Evolutionary conservation across 768 basidiomycete genomes (phyloP), one percentile per base, ranked within the genome.

Genomic region (Astraeus odoratus): DNA sequence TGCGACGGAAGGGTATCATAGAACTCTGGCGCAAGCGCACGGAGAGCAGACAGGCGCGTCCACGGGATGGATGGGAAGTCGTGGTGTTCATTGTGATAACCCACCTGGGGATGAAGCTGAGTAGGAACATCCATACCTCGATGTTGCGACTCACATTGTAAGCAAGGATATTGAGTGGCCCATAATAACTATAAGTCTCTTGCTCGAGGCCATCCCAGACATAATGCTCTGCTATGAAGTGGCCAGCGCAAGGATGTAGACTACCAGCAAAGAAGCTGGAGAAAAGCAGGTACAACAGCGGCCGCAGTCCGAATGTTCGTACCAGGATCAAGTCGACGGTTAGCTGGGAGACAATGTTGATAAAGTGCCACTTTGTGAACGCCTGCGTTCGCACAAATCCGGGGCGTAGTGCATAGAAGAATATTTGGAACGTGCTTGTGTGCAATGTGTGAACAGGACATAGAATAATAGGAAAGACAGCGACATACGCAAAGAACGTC

Each of bases 61-160:
- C 96, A 99, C 1, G 96, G 77, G 1, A 99, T 67, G 10, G 92
- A 92, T 7, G 96, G 94, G 67, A 99, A 98, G 67, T 99, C 96
- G 67, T 99, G 96, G 66, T 99, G 96, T 58, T 98, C 96, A 65
- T 99, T 97, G 64, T 99, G 96, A 61, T 97, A 98, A 30, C 96
- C 96, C 53, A 97, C 90, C 89, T 92, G 52, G 16, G 44, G 12
- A 10, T 23, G 27, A 35, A 7, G 8, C 19, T 12, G 18, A 31
- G 20, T 56, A 15, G 44, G 39, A 6, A 24, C 31, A 42, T 23
- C 30, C 23, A 45, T 31, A 13, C 25, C 34, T 36, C 0, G 2
- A 16, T 9, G 40, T 34, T 26, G 13, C n/a, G 15, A 70, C 85
- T 49, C 50, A 89, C 95, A 53, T 99, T 99, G 65, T 97, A 99